These are phyloP conservation scores for Xylaria sp. DNA, from an alignment of 2,329 filamentous ascomycete species.

Conservation along the genomic window DNA sequence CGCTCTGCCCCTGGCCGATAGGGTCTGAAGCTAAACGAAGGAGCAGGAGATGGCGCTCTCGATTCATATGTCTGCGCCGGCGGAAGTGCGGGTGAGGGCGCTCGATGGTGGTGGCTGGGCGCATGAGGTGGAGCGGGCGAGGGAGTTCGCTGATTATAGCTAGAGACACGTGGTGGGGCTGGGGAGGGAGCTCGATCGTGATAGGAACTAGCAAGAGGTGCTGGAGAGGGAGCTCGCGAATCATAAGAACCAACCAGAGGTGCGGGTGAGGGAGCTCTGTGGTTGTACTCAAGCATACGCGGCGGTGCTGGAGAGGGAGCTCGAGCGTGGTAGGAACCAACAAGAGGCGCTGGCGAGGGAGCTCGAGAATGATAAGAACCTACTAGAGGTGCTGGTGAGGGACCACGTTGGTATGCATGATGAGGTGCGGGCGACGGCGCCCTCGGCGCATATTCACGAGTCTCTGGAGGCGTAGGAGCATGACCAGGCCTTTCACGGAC, in stretches of 20 bases:
- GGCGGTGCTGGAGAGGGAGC: constrained; percentile 50
- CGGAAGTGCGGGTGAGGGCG: constrained; percentile 54
- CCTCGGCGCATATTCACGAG: constrained; percentile 42
- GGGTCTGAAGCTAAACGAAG: constrained; percentile 53
- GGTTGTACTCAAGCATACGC: constrained; percentile 46
- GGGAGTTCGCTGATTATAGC: constrained; percentile 47
- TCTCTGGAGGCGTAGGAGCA: constrained; percentile 40
- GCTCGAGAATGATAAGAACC: constrained; percentile 43
- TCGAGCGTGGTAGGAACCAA: constrained; percentile 43
- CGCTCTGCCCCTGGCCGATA: constrained; percentile 49
- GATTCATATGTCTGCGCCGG: constrained; percentile 44
- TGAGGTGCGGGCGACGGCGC: constrained; percentile 52
- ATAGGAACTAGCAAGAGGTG: constrained; percentile 45
- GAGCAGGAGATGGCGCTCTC: constrained; percentile 53
- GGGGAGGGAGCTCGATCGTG: constrained; percentile 48
- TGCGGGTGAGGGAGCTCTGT: constrained; percentile 49
- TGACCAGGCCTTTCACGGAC: constrained; percentile 37
- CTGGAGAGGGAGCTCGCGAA: constrained; percentile 50
- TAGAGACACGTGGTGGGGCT: constrained; percentile 48
- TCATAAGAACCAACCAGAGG: constrained; percentile 45
- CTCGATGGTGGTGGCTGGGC: constrained; percentile 48
- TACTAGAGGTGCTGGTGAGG: constrained; percentile 49
- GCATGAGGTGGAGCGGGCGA: constrained; percentile 49
- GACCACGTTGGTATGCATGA: constrained; percentile 46
- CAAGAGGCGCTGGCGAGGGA: constrained; percentile 51